Conservation (phyloP, 2,329 filamentous ascomycete genomes). For the Davidsoniella neocaledoniae region DNA sequence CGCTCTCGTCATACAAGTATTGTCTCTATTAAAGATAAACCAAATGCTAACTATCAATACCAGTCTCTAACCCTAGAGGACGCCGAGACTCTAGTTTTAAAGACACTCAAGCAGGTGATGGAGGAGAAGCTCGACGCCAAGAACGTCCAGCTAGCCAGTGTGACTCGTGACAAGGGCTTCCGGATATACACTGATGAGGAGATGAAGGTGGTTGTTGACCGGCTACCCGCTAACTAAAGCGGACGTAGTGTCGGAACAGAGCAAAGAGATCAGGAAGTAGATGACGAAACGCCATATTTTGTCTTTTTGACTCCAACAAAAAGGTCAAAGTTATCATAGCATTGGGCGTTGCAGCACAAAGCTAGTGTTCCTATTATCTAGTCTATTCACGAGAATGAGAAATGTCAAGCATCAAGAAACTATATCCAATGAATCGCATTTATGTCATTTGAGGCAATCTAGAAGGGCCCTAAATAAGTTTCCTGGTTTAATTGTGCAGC, state of each 20-base stretch:
- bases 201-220: slow-evolving; percentile 83
- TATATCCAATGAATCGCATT: background rate
- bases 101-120: slow-evolving; percentile 99
- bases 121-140: slow-evolving; percentile 98
- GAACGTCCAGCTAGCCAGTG: slow-evolving; percentile 95
- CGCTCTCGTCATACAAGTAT: background rate
- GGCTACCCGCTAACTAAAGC: slow-evolving; percentile 50
- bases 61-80: slow-evolving; percentile 79
- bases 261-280: background rate
- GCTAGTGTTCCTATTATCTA: slow-evolving; percentile 1
- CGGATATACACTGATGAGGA: slow-evolving; percentile 96
- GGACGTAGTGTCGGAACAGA: too few species aligned
- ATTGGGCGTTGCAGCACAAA: background rate
- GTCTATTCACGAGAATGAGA: slow-evolving; percentile 7
- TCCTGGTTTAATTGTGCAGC: too few species aligned
- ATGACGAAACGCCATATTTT: background rate
- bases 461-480: too few species aligned
- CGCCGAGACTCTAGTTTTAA: slow-evolving; percentile 86
- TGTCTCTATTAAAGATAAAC: background rate
- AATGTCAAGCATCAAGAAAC: slow-evolving; percentile 2
- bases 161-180: slow-evolving; percentile 95
- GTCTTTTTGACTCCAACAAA: background rate
- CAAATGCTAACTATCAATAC: background rate
- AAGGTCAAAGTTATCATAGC: background rate
- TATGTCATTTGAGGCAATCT: background rate